phyloP scores from a whole-genome alignment of 805 yeast genomes.

The Sugiyamaella americana region DNA sequence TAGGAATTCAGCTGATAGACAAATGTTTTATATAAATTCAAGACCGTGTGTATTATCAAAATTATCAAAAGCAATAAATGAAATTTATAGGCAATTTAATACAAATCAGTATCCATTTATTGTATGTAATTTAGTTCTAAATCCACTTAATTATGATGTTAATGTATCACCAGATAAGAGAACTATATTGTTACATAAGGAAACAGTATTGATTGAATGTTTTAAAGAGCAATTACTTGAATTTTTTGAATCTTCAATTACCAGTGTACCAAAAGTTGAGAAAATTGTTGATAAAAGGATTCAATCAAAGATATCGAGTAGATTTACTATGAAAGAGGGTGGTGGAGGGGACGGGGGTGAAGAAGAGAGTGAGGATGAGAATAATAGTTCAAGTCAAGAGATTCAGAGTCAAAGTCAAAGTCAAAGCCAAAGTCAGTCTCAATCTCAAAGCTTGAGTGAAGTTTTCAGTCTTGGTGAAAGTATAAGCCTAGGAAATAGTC shows the following conservation, averaged over 20 bases:
- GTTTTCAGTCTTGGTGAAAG: too few relatives aligned
- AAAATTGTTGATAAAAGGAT: too few relatives aligned
- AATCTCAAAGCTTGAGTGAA: too few relatives aligned
- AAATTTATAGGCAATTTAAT: conserved; percentile 66
- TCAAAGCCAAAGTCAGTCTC: too few relatives aligned
- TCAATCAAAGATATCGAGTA: too few relatives aligned
- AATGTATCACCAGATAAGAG: conserved; percentile 92
- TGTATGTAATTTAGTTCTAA: conserved; percentile 52
- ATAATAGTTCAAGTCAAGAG: too few relatives aligned
- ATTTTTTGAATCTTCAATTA: conserved; percentile 40
- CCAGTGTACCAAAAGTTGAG: conserved; percentile 32
- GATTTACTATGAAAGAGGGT: too few relatives aligned
- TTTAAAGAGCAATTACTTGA: conserved; percentile 45
- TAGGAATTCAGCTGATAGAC: conserved; percentile 66
- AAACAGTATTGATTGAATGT: conserved; percentile 49
- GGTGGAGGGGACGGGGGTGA: too few relatives aligned
- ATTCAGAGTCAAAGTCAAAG: too few relatives aligned
- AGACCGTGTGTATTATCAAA: conserved; percentile 64
- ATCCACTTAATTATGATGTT: conserved; percentile 51
- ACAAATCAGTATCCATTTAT: conserved; percentile 67
- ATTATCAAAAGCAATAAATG: conserved; percentile 57
- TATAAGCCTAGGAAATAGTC: too few relatives aligned
- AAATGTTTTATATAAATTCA: conserved; percentile 62
- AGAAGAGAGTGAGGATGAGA: too few relatives aligned
- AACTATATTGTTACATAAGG: conserved; percentile 61